These are phyloP conservation scores for Coccomyxa sp. DNA, from an alignment of 139 green algal species.

Conservation along the genomic window DNA sequence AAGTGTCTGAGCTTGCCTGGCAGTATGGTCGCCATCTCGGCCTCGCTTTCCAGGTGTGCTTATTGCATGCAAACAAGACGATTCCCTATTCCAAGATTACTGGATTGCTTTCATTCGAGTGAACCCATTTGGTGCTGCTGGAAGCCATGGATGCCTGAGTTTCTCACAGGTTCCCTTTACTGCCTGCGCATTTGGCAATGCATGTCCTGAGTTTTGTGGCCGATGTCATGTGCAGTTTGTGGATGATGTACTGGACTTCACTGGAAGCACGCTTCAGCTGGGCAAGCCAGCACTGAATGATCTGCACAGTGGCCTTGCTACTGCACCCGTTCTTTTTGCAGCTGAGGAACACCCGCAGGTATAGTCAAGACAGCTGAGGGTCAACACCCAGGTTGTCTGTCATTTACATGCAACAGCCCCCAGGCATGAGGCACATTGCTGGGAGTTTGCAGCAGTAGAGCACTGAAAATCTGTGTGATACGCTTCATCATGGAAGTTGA, in stretches of 20 bases:
- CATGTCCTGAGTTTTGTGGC: neutral
- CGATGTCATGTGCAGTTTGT: conserved; percentile 60
- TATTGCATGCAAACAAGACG: neutral
- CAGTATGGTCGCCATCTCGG: conserved; percentile 79
- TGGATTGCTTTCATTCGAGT: conserved; percentile 89
- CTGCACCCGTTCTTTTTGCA: conserved; percentile 86
- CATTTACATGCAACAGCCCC: neutral
- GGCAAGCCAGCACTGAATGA: conserved; percentile 95
- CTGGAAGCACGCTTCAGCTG: conserved; percentile 58
- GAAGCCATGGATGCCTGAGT: neutral
- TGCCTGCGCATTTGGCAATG: too few relatives aligned
- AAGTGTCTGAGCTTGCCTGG: conserved; percentile 41
- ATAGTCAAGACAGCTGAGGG: conserved; percentile 3
- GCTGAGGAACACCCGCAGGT: conserved; percentile 35
- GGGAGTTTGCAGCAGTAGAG: too few relatives aligned
- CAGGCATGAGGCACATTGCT: too few relatives aligned
- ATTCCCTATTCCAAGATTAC: conserved; percentile 29
- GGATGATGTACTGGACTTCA: conserved; percentile 97
- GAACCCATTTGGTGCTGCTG: conserved; percentile 4
- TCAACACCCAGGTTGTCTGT: neutral
- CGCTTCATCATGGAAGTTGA: too few relatives aligned
- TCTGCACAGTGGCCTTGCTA: conserved; percentile 84
- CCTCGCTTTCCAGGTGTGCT: conserved; percentile 88
- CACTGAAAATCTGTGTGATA: too few relatives aligned
- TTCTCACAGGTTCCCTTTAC: too few relatives aligned